Evolutionary conservation across 208 protist species (phyloP), one percentile per base, ranked within the genome.

Genomic region (Angomonas desouzai): DNA sequence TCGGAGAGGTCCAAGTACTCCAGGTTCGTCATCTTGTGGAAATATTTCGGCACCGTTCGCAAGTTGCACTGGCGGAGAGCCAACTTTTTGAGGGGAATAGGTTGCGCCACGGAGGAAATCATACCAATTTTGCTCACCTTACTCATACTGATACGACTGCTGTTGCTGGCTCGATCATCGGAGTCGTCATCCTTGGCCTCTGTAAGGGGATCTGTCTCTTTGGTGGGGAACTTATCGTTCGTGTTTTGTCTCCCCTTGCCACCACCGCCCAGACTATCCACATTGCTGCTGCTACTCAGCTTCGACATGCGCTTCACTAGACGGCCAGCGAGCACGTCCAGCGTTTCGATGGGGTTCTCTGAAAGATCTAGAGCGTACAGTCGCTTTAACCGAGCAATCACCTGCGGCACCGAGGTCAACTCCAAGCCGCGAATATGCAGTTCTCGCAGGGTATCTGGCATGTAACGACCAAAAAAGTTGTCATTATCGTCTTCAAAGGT

Each of bases 1-100:
- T 93, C 83, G 18, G 84, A 92, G 6, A 95, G 68, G 63, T 95
- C 89, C 47, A 95, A 75, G 16, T 93, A 79, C 47, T 92, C 84
- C 18, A 95, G 63, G 4, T 79, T 70, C 20, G 70, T 83, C 28
- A 95, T 62, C 60, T 91, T 91, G 72, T 93, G 89, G 62, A 95
- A 93, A 72, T 93, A 95, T 66, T 92, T 91, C 23, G 89, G 89
- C 28, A 93, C 75, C 48, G 77, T 89, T 18, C 74, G 79, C 27
- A 95, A 74, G 55, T 72, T 74, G 68, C 86, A 95, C 0, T 51
- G 68, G 7, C 84, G 83, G 36, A 92, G 70, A 22, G 72, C 89
- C n/a, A 92, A 72, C 60, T 68, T 74, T 48, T 79, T 81, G 49
- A 94, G 69, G 16, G 78, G 85, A 22, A 92, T 79, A 11, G 83